Percentiles rank a stretch among this genome's conserved stretches.
phyloP scores from a whole-genome alignment of 1,139 yeast genomes.

The Wickerhamomyces sp. region DNA sequence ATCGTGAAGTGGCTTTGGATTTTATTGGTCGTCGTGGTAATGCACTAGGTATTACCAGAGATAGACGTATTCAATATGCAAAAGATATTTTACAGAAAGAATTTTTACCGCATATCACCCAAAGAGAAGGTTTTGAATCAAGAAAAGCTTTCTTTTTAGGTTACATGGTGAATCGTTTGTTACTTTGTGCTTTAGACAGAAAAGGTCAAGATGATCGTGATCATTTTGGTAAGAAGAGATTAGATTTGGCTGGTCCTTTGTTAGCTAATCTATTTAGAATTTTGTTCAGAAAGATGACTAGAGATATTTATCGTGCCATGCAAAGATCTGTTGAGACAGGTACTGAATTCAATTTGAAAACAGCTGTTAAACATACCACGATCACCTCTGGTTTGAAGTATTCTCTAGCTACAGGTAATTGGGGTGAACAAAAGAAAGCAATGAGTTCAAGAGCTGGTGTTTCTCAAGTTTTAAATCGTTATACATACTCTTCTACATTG shows the following conservation, averaged over 20 bases:
- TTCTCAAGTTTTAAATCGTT: constrained; percentile 95
- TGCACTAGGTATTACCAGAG: constrained; percentile 88
- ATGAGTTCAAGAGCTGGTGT: constrained; percentile 99
- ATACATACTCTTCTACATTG: constrained; percentile 93
- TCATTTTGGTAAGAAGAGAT: constrained; percentile 96
- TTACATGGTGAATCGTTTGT: constrained; percentile 92
- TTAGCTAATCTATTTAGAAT: constrained; percentile 93
- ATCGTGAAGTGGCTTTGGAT: constrained; percentile 95
- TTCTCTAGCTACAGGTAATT: constrained; percentile 97
- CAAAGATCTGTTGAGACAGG: constrained; percentile 98
- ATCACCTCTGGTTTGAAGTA: constrained; percentile 96
- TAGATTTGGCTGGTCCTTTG: constrained; percentile 97
- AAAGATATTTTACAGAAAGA: constrained; percentile 95
- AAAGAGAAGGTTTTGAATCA: constrained; percentile 94
- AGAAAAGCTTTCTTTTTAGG: constrained; percentile 97
- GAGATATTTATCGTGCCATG: constrained; percentile 96
- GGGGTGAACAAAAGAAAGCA: constrained; percentile 99
- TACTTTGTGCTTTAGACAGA: constrained; percentile 93
- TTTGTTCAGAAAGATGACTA: constrained; percentile 86
- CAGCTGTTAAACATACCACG: constrained; percentile 95
- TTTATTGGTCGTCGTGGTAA: constrained; percentile 98
- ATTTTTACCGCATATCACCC: constrained; percentile 93
- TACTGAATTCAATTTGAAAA: constrained; percentile 90
- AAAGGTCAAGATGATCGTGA: constrained; percentile 99
- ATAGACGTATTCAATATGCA: constrained; percentile 97